phyloP scores from a whole-genome alignment of 2,329 filamentous ascomycete genomes.

The Cordyceps cateniannulata region DNA sequence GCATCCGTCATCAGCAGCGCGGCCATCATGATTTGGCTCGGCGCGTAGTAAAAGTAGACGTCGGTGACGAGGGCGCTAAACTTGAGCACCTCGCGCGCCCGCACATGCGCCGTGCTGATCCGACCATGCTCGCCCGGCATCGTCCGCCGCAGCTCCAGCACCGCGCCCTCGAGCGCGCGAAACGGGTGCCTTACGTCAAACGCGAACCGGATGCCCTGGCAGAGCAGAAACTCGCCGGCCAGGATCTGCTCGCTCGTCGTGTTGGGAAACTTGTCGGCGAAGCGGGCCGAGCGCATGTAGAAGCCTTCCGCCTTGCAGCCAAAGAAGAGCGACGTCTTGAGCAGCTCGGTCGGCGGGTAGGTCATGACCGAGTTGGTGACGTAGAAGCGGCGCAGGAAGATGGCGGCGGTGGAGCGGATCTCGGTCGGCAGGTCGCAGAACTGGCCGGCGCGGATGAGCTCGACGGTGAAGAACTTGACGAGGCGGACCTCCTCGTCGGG shows the following conservation, averaged over 20 bases:
- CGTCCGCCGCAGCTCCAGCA: conserved; percentile 72
- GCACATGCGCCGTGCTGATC: conserved; percentile 59
- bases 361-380: conserved; percentile 94
- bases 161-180: conserved; percentile 75
- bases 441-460: conserved; percentile 50
- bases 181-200: conserved; percentile 92
- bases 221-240: conserved; percentile 85
- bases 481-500: conserved; percentile 77
- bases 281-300: conserved; percentile 59
- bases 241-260: conserved; percentile 76
- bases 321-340: conserved; percentile 87
- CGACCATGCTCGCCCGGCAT: conserved; percentile 52
- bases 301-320: conserved; percentile 87
- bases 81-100: conserved; percentile 67
- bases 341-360: conserved; percentile 82
- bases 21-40: conserved; percentile 87
- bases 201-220: conserved; percentile 86
- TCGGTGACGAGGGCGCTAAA: conserved; percentile 82
- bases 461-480: conserved; percentile 67
- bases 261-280: conserved; percentile 62
- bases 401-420: conserved; percentile 63
- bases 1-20: conserved; percentile 70
- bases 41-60: conserved; percentile 94
- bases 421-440: conserved; percentile 47
- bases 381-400: conserved; percentile 93